Conservation (phyloP, 2,329 filamentous ascomycete species). For the Monosporascus sp. region DNA sequence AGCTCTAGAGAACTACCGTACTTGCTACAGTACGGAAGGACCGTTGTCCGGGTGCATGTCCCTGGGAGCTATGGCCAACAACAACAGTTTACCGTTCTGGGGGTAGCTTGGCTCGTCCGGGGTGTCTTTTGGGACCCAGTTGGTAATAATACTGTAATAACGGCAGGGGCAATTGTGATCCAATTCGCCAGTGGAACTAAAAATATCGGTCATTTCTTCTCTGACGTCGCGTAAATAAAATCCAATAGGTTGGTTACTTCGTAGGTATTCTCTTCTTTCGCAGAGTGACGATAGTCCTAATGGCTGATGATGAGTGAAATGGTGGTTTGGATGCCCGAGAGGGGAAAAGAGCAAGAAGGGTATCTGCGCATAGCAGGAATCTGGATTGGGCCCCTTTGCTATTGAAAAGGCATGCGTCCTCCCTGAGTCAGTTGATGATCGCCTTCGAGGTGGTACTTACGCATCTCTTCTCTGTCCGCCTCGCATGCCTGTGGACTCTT, state of each 20-base stretch:
- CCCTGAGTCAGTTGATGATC: too few species aligned
- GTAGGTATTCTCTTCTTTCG: background rate
- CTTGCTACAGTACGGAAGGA: background rate
- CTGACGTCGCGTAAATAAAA: background rate
- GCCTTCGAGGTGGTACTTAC: too few species aligned
- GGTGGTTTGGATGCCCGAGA: too few species aligned
- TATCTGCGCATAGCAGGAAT: too few species aligned
- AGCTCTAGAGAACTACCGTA: too few species aligned
- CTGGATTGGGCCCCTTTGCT: too few species aligned
- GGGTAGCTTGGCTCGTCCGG: slow-evolving; percentile 10
- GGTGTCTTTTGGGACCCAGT: background rate
- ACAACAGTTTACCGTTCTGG: slow-evolving; percentile 25
- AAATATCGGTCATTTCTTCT: background rate
- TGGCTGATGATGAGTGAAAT: too few species aligned
- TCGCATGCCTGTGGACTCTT: too few species aligned
- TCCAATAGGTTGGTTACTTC: background rate
- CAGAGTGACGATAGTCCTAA: too few species aligned
- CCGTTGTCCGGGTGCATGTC: slow-evolving; percentile 20
- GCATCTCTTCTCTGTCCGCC: too few species aligned
- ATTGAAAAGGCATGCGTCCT: too few species aligned
- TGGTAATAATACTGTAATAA: background rate
- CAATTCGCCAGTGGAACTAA: background rate
- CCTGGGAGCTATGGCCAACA: slow-evolving; percentile 24
- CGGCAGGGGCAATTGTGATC: background rate
- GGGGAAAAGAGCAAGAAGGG: too few species aligned